Evolutionary conservation across 176 grass and related monocot genomes (phyloP).

Genomic region (Carex myosuroides): DNA sequence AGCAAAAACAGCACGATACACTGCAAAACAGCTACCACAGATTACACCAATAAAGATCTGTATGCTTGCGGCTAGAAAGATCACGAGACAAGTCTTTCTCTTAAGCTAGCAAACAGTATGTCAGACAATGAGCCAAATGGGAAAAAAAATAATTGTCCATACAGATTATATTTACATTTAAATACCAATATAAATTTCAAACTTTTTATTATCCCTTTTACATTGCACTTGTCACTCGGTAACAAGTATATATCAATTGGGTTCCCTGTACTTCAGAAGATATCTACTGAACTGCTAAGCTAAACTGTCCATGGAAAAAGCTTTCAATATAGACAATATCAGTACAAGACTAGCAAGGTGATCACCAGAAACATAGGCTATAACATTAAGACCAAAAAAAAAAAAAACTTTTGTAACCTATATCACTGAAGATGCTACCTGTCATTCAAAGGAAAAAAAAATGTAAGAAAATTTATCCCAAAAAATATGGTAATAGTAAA

Average conservation of each 20-base stretch:
- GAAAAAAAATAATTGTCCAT: neutral
- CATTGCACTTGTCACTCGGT: neutral
- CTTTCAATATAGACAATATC: neutral
- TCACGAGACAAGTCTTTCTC: neutral
- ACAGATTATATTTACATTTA: neutral
- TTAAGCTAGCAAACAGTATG: neutral
- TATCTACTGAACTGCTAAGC: neutral
- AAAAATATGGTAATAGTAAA: neutral
- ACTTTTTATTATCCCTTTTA: neutral
- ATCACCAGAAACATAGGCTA: neutral
- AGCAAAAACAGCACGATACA: neutral
- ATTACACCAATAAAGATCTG: neutral
- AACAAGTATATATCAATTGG: neutral
- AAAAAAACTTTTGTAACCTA: neutral
- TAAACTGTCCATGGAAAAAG: neutral
- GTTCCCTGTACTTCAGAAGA: neutral
- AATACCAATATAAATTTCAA: neutral
- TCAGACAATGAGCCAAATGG: neutral
- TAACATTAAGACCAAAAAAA: neutral
- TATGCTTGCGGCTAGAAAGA: neutral
- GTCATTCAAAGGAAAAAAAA: neutral
- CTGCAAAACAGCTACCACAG: neutral
- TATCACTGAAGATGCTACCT: neutral
- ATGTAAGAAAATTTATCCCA: neutral
- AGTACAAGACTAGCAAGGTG: neutral